Percentiles rank a stretch among this genome's conserved stretches.
Evolutionary conservation across 495 filamentous ascomycete species (phyloP).

Genomic region (Penicillium roqueforti): DNA sequence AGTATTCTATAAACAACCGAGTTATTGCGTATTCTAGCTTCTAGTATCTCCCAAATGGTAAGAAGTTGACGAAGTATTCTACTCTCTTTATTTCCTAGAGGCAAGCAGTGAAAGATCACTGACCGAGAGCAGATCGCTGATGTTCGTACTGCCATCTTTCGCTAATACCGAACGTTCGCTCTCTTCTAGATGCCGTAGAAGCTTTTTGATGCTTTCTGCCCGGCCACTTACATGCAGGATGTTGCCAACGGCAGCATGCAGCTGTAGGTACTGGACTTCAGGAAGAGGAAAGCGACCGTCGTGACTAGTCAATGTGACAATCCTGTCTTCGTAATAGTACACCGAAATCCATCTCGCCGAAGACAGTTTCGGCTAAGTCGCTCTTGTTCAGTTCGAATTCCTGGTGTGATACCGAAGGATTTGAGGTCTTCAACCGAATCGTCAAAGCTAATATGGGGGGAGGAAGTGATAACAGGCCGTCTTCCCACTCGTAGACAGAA

Average conservation of each 20-base stretch:
- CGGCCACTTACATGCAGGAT: slow-evolving; percentile 1
- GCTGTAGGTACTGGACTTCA: neutral
- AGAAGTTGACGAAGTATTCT: no score
- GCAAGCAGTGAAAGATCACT: neutral
- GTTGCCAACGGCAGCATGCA: slow-evolving; percentile 6
- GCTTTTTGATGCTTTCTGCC: neutral
- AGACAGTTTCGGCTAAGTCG: slow-evolving; percentile 10
- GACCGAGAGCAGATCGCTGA: neutral
- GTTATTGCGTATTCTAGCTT: no score
- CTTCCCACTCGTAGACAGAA: slow-evolving; percentile 5
- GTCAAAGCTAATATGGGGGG: slow-evolving; percentile 6
- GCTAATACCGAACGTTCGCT: neutral
- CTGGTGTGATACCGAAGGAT: slow-evolving; percentile 1
- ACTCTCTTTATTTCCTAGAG: no score
- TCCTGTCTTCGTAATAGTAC: slow-evolving; percentile 3
- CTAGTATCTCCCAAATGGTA: no score
- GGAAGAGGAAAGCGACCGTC: neutral
- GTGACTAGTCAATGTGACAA: neutral
- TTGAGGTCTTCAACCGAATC: slow-evolving; percentile 16
- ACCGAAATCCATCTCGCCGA: neutral
- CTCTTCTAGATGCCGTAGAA: neutral
- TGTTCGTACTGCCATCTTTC: neutral
- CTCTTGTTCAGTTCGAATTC: neutral
- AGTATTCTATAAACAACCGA: no score
- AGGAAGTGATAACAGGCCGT: slow-evolving; percentile 6